Conservation (phyloP, 192 early-diverging fungal genomes). For the Dispira parvispora region DNA sequence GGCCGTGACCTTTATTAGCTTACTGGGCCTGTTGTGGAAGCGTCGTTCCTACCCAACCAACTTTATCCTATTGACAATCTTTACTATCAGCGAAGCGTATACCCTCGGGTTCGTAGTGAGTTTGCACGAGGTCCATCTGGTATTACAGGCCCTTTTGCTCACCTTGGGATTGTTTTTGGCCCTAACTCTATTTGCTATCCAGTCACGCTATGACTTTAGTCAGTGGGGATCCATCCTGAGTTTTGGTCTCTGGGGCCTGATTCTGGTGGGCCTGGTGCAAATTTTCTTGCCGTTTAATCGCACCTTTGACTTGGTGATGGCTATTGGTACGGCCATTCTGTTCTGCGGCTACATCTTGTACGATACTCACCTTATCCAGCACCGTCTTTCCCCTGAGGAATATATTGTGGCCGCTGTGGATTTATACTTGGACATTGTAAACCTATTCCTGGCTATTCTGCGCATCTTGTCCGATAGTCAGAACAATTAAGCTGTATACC, state of each 20-base stretch:
- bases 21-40: slow-evolving; percentile 39
- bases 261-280: slow-evolving; percentile 43
- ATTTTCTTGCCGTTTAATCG: slow-evolving; percentile 53
- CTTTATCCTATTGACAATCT: slow-evolving; percentile 35
- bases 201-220: slow-evolving; percentile 56
- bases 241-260: slow-evolving; percentile 38
- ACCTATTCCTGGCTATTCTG: slow-evolving; percentile 55
- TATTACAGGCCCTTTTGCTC: slow-evolving; percentile 60
- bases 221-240: slow-evolving; percentile 40
- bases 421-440: slow-evolving; percentile 62
- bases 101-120: slow-evolving; percentile 37
- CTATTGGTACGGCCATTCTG: slow-evolving; percentile 38
- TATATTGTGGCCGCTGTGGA: slow-evolving; percentile 44
- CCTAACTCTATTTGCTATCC: slow-evolving; percentile 60
- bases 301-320: slow-evolving; percentile 35
- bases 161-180: slow-evolving; percentile 52
- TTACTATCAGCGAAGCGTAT: slow-evolving; percentile 40
- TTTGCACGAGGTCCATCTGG: slow-evolving; percentile 39
- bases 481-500: background rate
- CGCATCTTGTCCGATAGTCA: slow-evolving; percentile 34
- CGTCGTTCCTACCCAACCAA: slow-evolving; percentile 43
- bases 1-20: slow-evolving; percentile 26
- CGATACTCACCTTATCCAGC: slow-evolving; percentile 55
- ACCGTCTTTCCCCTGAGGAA: slow-evolving; percentile 52
- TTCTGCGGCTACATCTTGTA: slow-evolving; percentile 67